Percentiles rank a stretch among this genome's conserved stretches.
Evolutionary conservation across 306 rosid species (phyloP).

Genomic region (Senna tora): DNA sequence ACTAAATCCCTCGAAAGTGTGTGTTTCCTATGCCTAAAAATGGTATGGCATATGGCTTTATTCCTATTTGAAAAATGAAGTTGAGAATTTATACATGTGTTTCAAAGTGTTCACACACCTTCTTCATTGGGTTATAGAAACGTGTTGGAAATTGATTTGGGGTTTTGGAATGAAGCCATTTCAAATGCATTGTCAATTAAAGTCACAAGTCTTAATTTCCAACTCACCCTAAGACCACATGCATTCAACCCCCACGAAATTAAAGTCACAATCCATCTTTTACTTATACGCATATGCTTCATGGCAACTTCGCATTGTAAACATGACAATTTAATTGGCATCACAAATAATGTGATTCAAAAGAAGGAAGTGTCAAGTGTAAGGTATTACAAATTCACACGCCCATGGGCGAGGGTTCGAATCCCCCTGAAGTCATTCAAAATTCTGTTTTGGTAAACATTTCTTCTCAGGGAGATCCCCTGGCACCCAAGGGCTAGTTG

Average conservation of each 20-base stretch:
- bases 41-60: not conserved
- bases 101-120: not conserved
- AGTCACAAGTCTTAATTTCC: conserved; percentile 29
- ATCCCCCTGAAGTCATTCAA: too few species aligned
- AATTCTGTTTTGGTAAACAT: too few species aligned
- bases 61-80: too few species aligned
- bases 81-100: not conserved
- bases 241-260: too few species aligned
- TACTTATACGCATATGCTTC: too few species aligned
- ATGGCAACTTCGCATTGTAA: conserved; percentile 28
- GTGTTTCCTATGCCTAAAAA: conserved; percentile 42
- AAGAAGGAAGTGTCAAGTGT: not conserved
- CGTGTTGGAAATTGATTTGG: conserved; percentile 17
- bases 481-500: too few species aligned
- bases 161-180: conserved; percentile 37
- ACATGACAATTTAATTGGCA: conserved; percentile 29
- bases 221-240: conserved; percentile 17
- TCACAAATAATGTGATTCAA: not conserved
- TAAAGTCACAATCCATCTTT: too few species aligned
- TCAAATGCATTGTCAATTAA: conserved; percentile 22
- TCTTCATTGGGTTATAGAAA: conserved; percentile 24
- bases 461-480: too few species aligned
- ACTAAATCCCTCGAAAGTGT: conserved; percentile 45
- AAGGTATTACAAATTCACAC: too few species aligned
- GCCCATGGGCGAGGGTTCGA: too few species aligned